A percentile compares a stretch with the other conserved stretches of the same genome.
phyloP scores from a whole-genome alignment of 202 grass and related monocot genomes.

The Zizania palustris region DNA sequence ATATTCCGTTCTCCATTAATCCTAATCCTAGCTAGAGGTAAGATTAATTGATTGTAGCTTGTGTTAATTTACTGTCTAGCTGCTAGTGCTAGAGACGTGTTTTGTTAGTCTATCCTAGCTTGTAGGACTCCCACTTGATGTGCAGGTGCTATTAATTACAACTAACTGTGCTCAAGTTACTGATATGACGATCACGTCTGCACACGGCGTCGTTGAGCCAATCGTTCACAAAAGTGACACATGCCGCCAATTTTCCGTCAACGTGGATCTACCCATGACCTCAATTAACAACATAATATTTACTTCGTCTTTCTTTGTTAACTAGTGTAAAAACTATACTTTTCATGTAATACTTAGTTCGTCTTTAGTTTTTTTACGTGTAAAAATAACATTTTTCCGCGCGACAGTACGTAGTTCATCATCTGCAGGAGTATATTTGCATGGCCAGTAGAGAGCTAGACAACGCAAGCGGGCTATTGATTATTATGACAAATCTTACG shows the following conservation, averaged over 20 bases:
- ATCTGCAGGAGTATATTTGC: not conserved
- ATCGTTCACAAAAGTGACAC: slow-evolving; percentile 3
- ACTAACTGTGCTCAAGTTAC: slow-evolving; percentile 1
- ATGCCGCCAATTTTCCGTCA: slow-evolving; percentile 8
- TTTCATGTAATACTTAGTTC: no score
- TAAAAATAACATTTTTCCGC: not conserved
- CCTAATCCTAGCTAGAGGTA: not conserved
- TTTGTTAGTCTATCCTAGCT: not conserved
- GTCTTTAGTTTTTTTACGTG: no score
- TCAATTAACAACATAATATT: slow-evolving; percentile 1
- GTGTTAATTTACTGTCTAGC: not conserved
- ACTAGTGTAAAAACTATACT: not conserved
- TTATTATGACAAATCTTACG: no score
- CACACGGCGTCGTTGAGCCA: slow-evolving; percentile 5
- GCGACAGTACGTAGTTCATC: not conserved
- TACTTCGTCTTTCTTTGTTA: slow-evolving; percentile 30
- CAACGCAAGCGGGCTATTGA: not conserved
- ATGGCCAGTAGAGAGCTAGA: not conserved
- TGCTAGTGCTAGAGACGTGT: slow-evolving; percentile 39
- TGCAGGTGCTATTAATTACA: slow-evolving; percentile 35
- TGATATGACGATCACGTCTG: slow-evolving; percentile 1
- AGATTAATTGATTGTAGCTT: not conserved
- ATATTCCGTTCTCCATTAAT: not conserved
- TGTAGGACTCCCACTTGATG: slow-evolving; percentile 27
- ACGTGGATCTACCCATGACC: slow-evolving; percentile 11